These are phyloP conservation scores for Vitis rupestris DNA, from an alignment of 164 flowering plant species.

Conservation along the genomic window DNA sequence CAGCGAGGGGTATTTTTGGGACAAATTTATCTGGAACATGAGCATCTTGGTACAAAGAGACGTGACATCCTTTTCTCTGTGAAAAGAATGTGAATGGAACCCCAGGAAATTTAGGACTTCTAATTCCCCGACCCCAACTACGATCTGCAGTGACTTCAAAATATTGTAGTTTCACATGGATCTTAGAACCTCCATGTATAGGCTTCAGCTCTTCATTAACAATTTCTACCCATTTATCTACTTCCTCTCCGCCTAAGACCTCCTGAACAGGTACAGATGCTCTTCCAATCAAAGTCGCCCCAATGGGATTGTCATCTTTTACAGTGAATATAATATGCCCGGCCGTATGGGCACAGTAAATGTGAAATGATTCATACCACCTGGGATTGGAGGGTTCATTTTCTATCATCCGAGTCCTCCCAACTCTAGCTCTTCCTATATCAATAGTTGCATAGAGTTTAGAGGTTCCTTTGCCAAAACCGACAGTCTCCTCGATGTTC, in stretches of 20 bases:
- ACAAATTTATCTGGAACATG: constrained; percentile 68
- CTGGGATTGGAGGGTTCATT: constrained; percentile 48
- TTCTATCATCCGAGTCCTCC: constrained; percentile 56
- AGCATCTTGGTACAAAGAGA: constrained; percentile 79
- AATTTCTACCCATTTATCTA: constrained; percentile 69
- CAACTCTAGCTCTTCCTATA: constrained; percentile 69
- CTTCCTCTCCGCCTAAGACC: constrained; percentile 54
- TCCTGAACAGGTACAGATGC: constrained; percentile 68
- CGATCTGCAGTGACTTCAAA: constrained; percentile 52
- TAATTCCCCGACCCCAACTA: constrained; percentile 55
- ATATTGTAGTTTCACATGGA: constrained; percentile 68
- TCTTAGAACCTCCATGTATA: constrained; percentile 41
- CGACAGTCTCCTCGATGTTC: constrained; percentile 59
- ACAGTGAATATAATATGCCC: constrained; percentile 62
- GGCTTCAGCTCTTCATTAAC: constrained; percentile 55
- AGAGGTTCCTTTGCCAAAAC: constrained; percentile 54
- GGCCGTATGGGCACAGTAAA: constrained; percentile 76
- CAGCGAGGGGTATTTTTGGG: constrained; percentile 71
- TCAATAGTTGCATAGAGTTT: constrained; percentile 75
- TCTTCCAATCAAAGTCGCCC: constrained; percentile 73
- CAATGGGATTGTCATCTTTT: constrained; percentile 71
- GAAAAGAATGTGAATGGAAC: constrained; percentile 71
- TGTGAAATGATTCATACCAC: constrained; percentile 81
- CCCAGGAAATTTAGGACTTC: constrained; percentile 56
- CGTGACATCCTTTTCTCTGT: constrained; percentile 66